A percentile compares a stretch with the other conserved stretches of the same genome.
Conservation (phyloP, 2,329 filamentous ascomycete species). For the Diaporthe ilicicola region DNA sequence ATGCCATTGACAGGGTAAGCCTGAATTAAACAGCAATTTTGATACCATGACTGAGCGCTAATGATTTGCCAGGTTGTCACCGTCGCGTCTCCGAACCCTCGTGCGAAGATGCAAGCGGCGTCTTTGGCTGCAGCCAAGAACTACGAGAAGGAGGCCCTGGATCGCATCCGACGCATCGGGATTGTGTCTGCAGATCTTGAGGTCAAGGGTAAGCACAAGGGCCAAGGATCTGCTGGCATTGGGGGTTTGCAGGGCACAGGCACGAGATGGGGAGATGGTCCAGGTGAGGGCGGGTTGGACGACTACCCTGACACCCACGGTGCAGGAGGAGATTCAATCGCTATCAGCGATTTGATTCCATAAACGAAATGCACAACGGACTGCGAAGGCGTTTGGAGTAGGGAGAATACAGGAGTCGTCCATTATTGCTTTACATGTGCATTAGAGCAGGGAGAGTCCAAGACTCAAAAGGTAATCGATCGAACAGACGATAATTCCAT, state of each 20-base stretch:
- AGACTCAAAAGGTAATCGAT: not conserved
- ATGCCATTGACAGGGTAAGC: slow-evolving; percentile 78
- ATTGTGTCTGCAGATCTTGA: slow-evolving; percentile 80
- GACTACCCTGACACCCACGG: slow-evolving; percentile 12
- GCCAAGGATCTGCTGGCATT: not conserved
- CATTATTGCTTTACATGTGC: slow-evolving; percentile 13
- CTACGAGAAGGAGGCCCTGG: slow-evolving; percentile 78
- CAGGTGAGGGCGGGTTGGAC: not conserved
- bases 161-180: slow-evolving; percentile 81
- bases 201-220: slow-evolving; percentile 53
- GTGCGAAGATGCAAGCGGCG: slow-evolving; percentile 74
- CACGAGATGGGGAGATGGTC: slow-evolving; percentile 9
- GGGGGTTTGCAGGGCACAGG: not conserved
- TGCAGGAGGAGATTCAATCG: not conserved
- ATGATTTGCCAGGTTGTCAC: slow-evolving; percentile 68
- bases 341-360: slow-evolving; percentile 2
- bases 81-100: slow-evolving; percentile 71
- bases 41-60: not conserved
- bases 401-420: not conserved
- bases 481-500: not conserved
- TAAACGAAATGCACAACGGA: not conserved
- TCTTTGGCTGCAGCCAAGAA: slow-evolving; percentile 73
- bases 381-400: slow-evolving; percentile 33
- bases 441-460: not conserved
- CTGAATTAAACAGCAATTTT: not conserved